A percentile compares a stretch with the other conserved stretches of the same genome.
Evolutionary conservation across 257 asterid species (phyloP).

Genomic region (Jasminum sambac): DNA sequence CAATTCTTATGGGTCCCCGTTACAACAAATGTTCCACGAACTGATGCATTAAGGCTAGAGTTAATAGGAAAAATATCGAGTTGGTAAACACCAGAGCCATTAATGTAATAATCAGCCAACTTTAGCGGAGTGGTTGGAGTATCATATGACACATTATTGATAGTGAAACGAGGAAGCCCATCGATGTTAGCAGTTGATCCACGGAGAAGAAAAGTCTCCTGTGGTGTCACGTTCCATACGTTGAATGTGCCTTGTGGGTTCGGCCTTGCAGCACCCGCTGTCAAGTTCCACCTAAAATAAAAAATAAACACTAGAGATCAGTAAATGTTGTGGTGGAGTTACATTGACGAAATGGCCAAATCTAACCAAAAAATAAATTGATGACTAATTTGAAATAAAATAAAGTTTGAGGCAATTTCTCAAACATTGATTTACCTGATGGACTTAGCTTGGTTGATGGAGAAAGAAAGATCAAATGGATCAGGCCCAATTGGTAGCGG

Average conservation of each 20-base stretch:
- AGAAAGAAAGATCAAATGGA: conserved; percentile 45
- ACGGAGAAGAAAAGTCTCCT: conserved; percentile 48
- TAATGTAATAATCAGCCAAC: conserved; percentile 49
- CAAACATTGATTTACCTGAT: conserved; percentile 31
- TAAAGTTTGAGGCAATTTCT: too few relatives aligned
- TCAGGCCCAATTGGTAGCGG: conserved; percentile 44
- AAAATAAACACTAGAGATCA: too few relatives aligned
- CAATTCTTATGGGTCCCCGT: conserved; percentile 50
- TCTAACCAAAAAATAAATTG: too few relatives aligned
- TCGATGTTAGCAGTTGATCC: conserved; percentile 39
- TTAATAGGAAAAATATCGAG: conserved; percentile 36
- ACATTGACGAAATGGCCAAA: too few relatives aligned
- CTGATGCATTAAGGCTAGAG: conserved; percentile 24
- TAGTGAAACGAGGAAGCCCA: conserved; percentile 36
- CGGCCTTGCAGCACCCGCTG: conserved; percentile 57
- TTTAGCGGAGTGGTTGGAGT: conserved; percentile 51
- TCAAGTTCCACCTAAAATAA: conserved; percentile 47
- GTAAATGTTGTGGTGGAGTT: too few relatives aligned
- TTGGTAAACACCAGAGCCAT: conserved; percentile 47
- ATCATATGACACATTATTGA: conserved; percentile 45
- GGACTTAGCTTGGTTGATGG: conserved; percentile 52
- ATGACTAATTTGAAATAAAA: too few relatives aligned
- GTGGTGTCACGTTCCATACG: conserved; percentile 35
- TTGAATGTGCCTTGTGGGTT: conserved; percentile 66
- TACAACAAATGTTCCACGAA: conserved; percentile 43